These are phyloP conservation scores for Fusarium ramigenum DNA, from an alignment of 2,329 filamentous ascomycete species.

Conservation along the genomic window DNA sequence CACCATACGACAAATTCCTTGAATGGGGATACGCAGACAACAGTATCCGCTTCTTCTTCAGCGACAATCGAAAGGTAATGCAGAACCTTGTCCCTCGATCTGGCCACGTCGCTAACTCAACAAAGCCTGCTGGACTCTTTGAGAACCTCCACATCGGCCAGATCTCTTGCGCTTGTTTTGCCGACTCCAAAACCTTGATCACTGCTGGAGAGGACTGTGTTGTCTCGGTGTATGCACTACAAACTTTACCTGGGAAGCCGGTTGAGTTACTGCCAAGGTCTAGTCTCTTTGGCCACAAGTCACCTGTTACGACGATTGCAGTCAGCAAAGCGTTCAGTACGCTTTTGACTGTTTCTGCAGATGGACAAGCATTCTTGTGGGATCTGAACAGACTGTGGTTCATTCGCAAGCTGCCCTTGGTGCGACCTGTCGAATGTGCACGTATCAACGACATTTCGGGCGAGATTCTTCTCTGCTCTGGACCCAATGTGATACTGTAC, in stretches of 20 bases:
- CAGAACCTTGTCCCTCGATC: not conserved
- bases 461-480: constrained; percentile 86
- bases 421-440: constrained; percentile 74
- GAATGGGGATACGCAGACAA: constrained; percentile 97
- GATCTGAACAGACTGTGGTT: constrained; percentile 92
- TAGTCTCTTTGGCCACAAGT: constrained; percentile 90
- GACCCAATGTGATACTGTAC: constrained; percentile 78
- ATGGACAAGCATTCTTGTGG: constrained; percentile 90
- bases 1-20: constrained; percentile 91
- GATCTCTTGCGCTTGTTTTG: constrained; percentile 83
- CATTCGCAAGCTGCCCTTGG: constrained; percentile 74
- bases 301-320: constrained; percentile 81
- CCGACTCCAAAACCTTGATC: constrained; percentile 88
- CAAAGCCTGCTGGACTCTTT: constrained; percentile 78
- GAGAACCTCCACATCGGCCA: constrained; percentile 95
- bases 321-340: constrained; percentile 90
- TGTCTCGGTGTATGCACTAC: constrained; percentile 82
- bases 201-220: constrained; percentile 94
- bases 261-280: constrained; percentile 83
- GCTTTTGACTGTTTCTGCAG: constrained; percentile 82
- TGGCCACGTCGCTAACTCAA: constrained; percentile 41
- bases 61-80: constrained; percentile 77
- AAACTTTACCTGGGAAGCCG: constrained; percentile 68
- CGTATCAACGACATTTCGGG: constrained; percentile 91
- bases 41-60: constrained; percentile 89